Conservation (phyloP, 495 filamentous ascomycete genomes). For the Trichocladium antarcticum region DNA sequence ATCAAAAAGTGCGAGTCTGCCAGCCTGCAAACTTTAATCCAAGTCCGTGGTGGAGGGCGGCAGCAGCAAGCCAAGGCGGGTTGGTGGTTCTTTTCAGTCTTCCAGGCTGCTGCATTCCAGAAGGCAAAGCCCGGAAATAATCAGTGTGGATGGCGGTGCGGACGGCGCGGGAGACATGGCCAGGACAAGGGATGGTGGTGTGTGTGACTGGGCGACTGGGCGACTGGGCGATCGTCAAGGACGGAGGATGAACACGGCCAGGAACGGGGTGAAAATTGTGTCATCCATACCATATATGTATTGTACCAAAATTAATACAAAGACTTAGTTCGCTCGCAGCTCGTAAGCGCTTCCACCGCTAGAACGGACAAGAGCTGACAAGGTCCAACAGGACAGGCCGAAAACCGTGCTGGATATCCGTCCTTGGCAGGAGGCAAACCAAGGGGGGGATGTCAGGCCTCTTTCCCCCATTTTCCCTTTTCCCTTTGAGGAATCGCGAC, state of each 20-base stretch:
- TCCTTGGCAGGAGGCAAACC: slow-evolving; percentile 1
- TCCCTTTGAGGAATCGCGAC: not conserved
- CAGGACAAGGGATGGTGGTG: slow-evolving; percentile 13
- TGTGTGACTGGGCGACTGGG: not conserved
- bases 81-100: not conserved
- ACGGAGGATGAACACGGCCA: not conserved
- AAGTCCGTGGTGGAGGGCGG: slow-evolving; percentile 1
- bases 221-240: not conserved
- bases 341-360: not conserved
- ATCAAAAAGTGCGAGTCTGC: not conserved
- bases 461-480: not conserved
- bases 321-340: not conserved
- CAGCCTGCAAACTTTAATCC: slow-evolving; percentile 8
- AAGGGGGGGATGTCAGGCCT: not conserved
- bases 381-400: not conserved
- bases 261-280: slow-evolving; percentile 8
- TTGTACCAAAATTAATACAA: not conserved
- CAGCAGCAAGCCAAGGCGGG: not conserved
- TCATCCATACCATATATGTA: slow-evolving; percentile 1
- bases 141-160: slow-evolving; percentile 17
- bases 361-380: not conserved
- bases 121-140: slow-evolving; percentile 24
- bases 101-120: slow-evolving; percentile 23
- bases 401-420: not conserved
- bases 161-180: slow-evolving; percentile 18